Evolutionary conservation across 192 early-diverging fungal species (phyloP).

Genomic region (Backusella circina): DNA sequence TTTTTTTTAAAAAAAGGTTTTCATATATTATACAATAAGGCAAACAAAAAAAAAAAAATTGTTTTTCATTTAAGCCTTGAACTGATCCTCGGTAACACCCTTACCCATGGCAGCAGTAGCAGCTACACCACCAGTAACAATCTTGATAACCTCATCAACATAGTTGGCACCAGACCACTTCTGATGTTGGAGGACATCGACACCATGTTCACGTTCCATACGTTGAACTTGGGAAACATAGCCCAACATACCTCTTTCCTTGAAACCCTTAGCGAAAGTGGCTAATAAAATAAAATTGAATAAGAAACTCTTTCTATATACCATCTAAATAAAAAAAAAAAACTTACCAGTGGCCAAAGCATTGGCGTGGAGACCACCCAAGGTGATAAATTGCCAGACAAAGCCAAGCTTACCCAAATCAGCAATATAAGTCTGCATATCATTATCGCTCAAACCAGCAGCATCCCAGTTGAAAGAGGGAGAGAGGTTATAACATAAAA

Average conservation of each 20-base stretch:
- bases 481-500: slow-evolving; percentile 96
- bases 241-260: slow-evolving; percentile 88
- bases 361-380: slow-evolving; percentile 93
- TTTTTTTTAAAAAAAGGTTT: neutral
- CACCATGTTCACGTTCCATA: slow-evolving; percentile 83
- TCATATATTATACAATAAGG: neutral
- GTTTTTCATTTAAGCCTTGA: slow-evolving; percentile 33
- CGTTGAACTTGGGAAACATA: slow-evolving; percentile 95
- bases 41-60: no score
- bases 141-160: slow-evolving; percentile 78
- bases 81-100: slow-evolving; percentile 84
- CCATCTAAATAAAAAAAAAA: neutral
- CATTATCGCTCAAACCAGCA: slow-evolving; percentile 87
- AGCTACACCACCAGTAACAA: slow-evolving; percentile 90
- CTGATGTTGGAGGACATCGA: slow-evolving; percentile 92
- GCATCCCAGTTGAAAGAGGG: slow-evolving; percentile 98
- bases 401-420: slow-evolving; percentile 91
- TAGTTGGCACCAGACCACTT: slow-evolving; percentile 75
- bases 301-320: neutral
- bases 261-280: slow-evolving; percentile 85
- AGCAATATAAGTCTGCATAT: slow-evolving; percentile 81
- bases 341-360: slow-evolving; percentile 71
- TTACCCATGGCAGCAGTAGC: slow-evolving; percentile 95
- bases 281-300: slow-evolving; percentile 5
- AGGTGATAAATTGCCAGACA: slow-evolving; percentile 97